A percentile compares a stretch with the other conserved stretches of the same genome.
These are phyloP conservation scores for Lentithecium fluviatile DNA, from an alignment of 495 filamentous ascomycete species.

Conservation along the genomic window DNA sequence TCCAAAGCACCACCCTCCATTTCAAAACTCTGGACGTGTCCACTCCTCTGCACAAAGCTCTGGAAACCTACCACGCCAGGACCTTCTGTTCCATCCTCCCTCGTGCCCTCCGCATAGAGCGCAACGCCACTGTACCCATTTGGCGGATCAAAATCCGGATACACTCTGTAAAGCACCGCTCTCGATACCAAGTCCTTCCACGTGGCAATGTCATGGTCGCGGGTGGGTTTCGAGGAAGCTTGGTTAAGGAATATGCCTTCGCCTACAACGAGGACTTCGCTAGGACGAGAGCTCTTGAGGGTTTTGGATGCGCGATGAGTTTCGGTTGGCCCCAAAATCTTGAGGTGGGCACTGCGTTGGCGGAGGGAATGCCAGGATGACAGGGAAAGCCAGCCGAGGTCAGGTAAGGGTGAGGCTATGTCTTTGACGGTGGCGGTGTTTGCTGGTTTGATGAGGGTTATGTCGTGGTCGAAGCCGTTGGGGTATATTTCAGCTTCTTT, in stretches of 20 bases:
- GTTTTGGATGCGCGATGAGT: slow-evolving; percentile 5
- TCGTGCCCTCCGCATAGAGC: slow-evolving; percentile 12
- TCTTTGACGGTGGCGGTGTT: background rate
- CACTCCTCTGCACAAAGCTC: slow-evolving; percentile 17
- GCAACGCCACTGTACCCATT: slow-evolving; percentile 20
- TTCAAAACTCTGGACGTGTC: slow-evolving; percentile 14
- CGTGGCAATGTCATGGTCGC: background rate
- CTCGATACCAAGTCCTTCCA: slow-evolving; percentile 13
- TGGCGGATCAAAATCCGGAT: slow-evolving; percentile 19
- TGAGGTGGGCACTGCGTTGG: slow-evolving; percentile 1
- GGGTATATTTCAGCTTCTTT: slow-evolving; percentile 14
- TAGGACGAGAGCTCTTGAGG: slow-evolving; percentile 6
- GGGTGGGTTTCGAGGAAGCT: background rate
- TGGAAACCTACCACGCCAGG: slow-evolving; percentile 20
- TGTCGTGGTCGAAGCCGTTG: slow-evolving; percentile 16
- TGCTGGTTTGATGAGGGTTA: slow-evolving; percentile 19
- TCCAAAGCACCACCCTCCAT: slow-evolving; percentile 15
- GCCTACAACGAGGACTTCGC: slow-evolving; percentile 19
- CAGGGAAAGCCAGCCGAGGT: slow-evolving; percentile 17
- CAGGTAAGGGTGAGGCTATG: slow-evolving; percentile 7
- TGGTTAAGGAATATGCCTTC: slow-evolving; percentile 27
- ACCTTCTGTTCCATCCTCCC: slow-evolving; percentile 13
- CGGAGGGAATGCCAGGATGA: slow-evolving; percentile 17
- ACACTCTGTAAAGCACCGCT: slow-evolving; percentile 14
- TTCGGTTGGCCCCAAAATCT: slow-evolving; percentile 16